Base-by-base conservation (phyloP, 768 basidiomycete genomes). In the Ramaria sp. region DNA sequence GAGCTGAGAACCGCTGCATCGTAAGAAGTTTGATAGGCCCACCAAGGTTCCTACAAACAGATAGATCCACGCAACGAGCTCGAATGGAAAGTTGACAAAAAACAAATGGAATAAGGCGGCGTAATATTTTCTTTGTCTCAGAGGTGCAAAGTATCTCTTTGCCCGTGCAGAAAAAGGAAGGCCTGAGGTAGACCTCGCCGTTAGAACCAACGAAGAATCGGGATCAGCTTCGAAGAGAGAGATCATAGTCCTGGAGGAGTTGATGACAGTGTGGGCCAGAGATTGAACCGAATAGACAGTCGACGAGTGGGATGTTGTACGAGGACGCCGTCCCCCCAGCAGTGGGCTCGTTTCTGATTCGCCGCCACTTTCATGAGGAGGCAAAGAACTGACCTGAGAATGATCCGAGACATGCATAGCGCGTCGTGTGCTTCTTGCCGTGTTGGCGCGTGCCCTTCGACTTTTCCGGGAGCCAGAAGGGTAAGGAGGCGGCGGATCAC, bases 1-100 rank as follows among this genome's bases (percentile, higher is more conserved):
- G 4, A 25, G 45, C 36, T 37, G 36, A 8, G 16, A 16, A 37
- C 8, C 25, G 50, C 52, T 47, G 22, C 42, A 22, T 49, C n/a
- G 30, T n/a, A n/a, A n/a, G n/a, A n/a, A n/a, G n/a, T n/a, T n/a
- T n/a, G n/a, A n/a, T 45, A 50, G 38, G 73, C 82, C 60, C 61
- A 88, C 88, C 66, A 91, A 68, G 0, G 88, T 90, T 61, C 89
- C 85, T 10, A 87, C 79, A 60, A 90, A 88, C 15, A 86, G 70
- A 63, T 79, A 89, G 9, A 88, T 63, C 82, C 83, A 89, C n/a
- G 85, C 83, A n/a, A 71, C 63, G 56, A 90, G 67, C 15, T 85
- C 85, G 61, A 78, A 89, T 0, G 87, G 87, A 61, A 91, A 87
- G 66, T 91, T 90, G 61, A 90, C 45, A 24, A 85, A 70, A 39